Base-by-base conservation (phyloP, 345 rosid genomes). In the Euphorbia pulcherrima region DNA sequence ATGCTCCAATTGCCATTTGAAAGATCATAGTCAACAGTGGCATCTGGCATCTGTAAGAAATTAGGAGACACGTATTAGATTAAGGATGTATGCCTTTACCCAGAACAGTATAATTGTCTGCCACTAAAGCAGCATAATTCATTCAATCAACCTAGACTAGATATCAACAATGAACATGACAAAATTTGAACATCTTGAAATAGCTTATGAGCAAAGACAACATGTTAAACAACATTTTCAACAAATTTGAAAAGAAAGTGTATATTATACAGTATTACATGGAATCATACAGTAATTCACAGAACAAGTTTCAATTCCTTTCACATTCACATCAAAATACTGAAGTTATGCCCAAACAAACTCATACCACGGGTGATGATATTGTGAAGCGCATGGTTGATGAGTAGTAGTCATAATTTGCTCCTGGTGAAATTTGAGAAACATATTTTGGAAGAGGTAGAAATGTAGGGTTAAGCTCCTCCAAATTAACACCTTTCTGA, bases 331-430 rank as follows among this genome's bases (percentile, higher is more conserved):
- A 57, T 47, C 57, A 69, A 30, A 46, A 69, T 41, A 21, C 58
- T 59, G 55, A 48, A 33, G 52, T 29, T 23, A 27, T 24, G 37
- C 58, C 46, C 28, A 59, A n/a, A 48, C 17, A 1, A 16, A 51
- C 47, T 53, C 86, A 33, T 88, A 94, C 99, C 92, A 91, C 96
- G 68, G 88, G 97, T 44, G 97, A 91, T 56, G 96, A 88, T 78
- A 94, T 78, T 11, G 86, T 86, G 77, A 94, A 91, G 60, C 97
- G 90, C 96, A 91, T 88, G 41, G 77, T 78, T 73, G 92, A 76
- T 29, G 93, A 89, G 73, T 75, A 62, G 76, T 74, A 91, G 79
- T 89, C 97, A 69, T 91, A 94, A 77, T 94, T 94, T 72, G 97
- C 83, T 60, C 97, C 97, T 8, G 97, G 86, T 51, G 78, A 75